A percentile compares a stretch with the other conserved stretches of the same genome.
These are phyloP conservation scores for Suillus variegatus DNA, from an alignment of 768 basidiomycete species.

Conservation along the genomic window DNA sequence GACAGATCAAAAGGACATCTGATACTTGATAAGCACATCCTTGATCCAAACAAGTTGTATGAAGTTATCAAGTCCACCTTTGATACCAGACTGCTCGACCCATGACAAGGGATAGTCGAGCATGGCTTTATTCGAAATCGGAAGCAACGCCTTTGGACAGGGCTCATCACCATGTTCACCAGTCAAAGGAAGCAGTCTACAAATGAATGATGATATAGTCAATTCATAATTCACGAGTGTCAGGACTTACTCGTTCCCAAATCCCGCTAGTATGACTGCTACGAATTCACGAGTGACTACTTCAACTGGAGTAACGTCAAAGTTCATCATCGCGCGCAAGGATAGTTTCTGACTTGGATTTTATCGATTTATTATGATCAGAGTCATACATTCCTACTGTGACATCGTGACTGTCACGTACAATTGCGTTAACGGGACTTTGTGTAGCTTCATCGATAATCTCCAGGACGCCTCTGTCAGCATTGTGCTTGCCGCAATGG, in stretches of 20 bases:
- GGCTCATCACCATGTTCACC: constrained; percentile 78
- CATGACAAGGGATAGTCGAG: constrained; percentile 82
- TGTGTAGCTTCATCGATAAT: background rate
- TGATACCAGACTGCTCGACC: constrained; percentile 85
- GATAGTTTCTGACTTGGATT: background rate
- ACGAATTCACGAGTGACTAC: constrained; percentile 75
- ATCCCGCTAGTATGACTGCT: constrained; percentile 86
- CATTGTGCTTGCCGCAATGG: constrained; percentile 24
- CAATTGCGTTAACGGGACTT: background rate
- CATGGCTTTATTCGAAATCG: constrained; percentile 86
- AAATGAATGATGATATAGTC: constrained; percentile 15
- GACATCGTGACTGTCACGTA: constrained; percentile 3
- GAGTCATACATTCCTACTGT: background rate
- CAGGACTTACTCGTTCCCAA: constrained; percentile 79
- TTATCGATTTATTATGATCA: background rate
- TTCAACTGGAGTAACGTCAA: constrained; percentile 55
- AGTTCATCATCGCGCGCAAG: constrained; percentile 49
- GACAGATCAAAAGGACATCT: constrained; percentile 91
- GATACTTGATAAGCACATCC: constrained; percentile 11
- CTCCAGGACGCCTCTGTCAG: background rate
- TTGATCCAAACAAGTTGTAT: constrained; percentile 7
- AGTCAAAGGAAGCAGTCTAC: constrained; percentile 73
- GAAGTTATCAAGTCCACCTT: constrained; percentile 46
- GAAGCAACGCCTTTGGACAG: constrained; percentile 85
- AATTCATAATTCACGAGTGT: background rate